phyloP scores from a whole-genome alignment of 768 basidiomycete genomes.

The Trametes meyenii region DNA sequence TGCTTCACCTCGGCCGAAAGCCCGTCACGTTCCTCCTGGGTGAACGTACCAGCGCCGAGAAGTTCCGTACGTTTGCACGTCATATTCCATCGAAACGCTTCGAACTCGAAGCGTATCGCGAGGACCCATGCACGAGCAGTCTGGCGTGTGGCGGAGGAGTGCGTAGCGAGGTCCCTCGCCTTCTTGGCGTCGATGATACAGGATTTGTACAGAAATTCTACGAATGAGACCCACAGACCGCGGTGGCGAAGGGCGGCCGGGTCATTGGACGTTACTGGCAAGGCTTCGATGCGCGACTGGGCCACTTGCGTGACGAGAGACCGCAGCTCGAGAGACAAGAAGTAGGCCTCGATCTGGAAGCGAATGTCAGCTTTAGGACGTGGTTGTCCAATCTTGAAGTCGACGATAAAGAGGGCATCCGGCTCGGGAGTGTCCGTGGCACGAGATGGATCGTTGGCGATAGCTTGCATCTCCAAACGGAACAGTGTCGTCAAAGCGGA shows the following conservation, averaged over 20 bases:
- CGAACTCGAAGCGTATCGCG: slow-evolving; percentile 31
- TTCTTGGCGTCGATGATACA: slow-evolving; percentile 33
- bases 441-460: slow-evolving; percentile 24
- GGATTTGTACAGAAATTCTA: slow-evolving; percentile 30
- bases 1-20: slow-evolving; percentile 16
- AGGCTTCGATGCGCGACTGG: slow-evolving; percentile 25
- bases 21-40: neutral
- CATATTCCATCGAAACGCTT: slow-evolving; percentile 31
- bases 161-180: slow-evolving; percentile 26
- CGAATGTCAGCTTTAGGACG: slow-evolving; percentile 40
- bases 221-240: slow-evolving; percentile 27
- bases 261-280: slow-evolving; percentile 10
- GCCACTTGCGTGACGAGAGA: slow-evolving; percentile 37
- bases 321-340: slow-evolving; percentile 40
- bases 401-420: slow-evolving; percentile 33
- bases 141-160: slow-evolving; percentile 34
- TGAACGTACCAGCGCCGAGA: neutral
- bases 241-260: slow-evolving; percentile 14
- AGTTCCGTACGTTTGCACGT: slow-evolving; percentile 17
- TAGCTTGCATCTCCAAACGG: slow-evolving; percentile 32
- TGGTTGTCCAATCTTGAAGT: slow-evolving; percentile 36
- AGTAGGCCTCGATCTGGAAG: slow-evolving; percentile 39
- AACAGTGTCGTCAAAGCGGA: slow-evolving; percentile 38
- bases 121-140: slow-evolving; percentile 28
- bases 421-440: slow-evolving; percentile 32